Percentiles rank a stretch among this genome's conserved stretches.
Evolutionary conservation across 2,329 filamentous ascomycete genomes (phyloP).

Genomic region (Ceratocystis smalleyi): DNA sequence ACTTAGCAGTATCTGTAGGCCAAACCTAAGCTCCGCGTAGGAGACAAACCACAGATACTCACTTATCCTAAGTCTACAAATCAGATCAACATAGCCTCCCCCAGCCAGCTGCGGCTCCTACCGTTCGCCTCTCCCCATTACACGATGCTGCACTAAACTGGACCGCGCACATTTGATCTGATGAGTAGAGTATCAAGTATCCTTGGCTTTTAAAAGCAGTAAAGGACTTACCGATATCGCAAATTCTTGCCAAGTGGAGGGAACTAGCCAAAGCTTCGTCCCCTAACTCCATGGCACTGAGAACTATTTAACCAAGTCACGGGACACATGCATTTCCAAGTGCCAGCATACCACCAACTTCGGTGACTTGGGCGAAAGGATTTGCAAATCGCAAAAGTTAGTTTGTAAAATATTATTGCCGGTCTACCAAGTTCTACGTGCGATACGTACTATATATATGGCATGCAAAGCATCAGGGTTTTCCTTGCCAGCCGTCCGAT

Average conservation of each 20-base stretch:
- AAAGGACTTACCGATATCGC: neutral
- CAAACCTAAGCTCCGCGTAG: no score
- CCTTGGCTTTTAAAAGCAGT: neutral
- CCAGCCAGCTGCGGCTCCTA: no score
- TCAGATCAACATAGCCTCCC: neutral
- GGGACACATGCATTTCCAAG: no score
- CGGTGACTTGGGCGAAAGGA: no score
- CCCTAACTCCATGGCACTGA: neutral
- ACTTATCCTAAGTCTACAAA: neutral
- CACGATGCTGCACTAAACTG: neutral
- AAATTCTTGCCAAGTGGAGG: neutral
- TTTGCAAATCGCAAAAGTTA: no score
- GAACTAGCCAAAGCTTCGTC: neutral
- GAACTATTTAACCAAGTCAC: neutral
- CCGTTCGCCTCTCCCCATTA: neutral
- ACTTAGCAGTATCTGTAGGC: no score
- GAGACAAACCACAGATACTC: no score
- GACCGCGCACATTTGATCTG: neutral
- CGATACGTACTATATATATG: neutral
- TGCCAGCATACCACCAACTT: no score
- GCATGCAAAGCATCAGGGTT: neutral
- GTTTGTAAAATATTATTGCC: no score
- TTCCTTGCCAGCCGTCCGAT: neutral
- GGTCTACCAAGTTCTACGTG: neutral
- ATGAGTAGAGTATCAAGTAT: neutral